Base-by-base conservation (phyloP, 305 asterid genomes). In the Fraxinus latifolia region DNA sequence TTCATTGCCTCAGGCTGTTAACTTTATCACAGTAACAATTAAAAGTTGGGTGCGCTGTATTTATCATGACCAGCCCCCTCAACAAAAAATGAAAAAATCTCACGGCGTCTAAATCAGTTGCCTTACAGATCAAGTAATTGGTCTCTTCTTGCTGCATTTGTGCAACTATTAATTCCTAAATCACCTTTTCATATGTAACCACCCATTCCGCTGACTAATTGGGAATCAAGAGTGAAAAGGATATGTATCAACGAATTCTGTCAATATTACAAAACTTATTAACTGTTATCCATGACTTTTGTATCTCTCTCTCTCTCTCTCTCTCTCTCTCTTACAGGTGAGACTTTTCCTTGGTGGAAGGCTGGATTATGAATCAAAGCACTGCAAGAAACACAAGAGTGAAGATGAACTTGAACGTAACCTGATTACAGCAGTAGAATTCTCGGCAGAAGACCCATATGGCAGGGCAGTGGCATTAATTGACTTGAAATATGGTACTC, bases 401-500 rank as follows among this genome's bases (percentile, higher is more conserved):
- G 90, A 84, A 42, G 80, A 67, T 81, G 84, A 88, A 76, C 87
- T 85, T 15, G 94, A 92, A 80, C 44, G 29, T 65, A 89, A 90
- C 84, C 88, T 92, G 68, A 79, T 96, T 78, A 96, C 99, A 19
- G 98, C 95, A 31, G 89, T 93, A n/a, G 92, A 91, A 86, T 96
- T 94, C 89, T 92, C 99, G 42, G 86, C 86, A 17, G 92, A 92
- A 81, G 77, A 89, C 67, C 98, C 98, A 21, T 96, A 96, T 79
- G 99, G 99, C 65, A 91, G 80, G 77, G 94, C 98, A 39, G 87
- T 91, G 85, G 97, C 97, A 47, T 85, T 92, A 83, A 90, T 96
- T 37, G 91, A 94, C 88, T 85, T 94, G 87, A 90, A 93, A 80
- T 89, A 87, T 55, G 92, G 93, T 84, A 87, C 82, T 50, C 74